A percentile compares a stretch with the other conserved stretches of the same genome.
phyloP scores from a whole-genome alignment of 345 rosid species.

The Xanthoceras sorbifolium region DNA sequence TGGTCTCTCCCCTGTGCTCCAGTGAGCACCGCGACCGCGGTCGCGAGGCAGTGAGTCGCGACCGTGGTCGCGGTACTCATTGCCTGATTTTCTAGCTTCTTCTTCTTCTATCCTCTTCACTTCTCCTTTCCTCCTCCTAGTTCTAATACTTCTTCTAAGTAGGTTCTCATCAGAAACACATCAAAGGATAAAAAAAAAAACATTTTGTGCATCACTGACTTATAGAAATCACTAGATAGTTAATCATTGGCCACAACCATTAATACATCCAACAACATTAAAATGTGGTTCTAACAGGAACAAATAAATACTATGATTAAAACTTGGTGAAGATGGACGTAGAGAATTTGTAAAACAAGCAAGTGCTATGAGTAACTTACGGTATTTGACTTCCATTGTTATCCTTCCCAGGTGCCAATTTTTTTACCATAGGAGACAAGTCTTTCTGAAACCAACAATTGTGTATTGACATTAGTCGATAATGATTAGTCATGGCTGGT shows the following conservation, averaged over 20 bases:
- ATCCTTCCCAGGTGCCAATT: constrained; percentile 66
- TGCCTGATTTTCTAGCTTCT: no score
- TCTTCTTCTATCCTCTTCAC: no score
- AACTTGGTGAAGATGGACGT: neutral
- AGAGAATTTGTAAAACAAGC: constrained; percentile 3
- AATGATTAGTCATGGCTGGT: constrained; percentile 6
- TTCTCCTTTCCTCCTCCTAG: no score
- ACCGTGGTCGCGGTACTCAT: no score
- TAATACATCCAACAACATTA: neutral
- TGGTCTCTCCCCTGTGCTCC: no score
- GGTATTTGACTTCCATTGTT: constrained; percentile 70
- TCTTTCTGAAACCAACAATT: constrained; percentile 51
- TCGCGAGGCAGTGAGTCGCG: no score
- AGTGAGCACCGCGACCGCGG: no score
- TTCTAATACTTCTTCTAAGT: no score
- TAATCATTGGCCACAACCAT: neutral
- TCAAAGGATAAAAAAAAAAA: constrained; percentile 3
- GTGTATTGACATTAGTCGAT: neutral
- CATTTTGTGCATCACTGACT: neutral
- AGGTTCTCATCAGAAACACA: no score
- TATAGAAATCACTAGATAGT: neutral
- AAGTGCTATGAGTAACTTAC: constrained; percentile 44
- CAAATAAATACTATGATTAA: neutral
- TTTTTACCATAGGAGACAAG: constrained; percentile 79
- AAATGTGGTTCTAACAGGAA: neutral